Base-by-base conservation (phyloP, 2,329 filamentous ascomycete genomes). In the Pezicula neosporulosa region DNA sequence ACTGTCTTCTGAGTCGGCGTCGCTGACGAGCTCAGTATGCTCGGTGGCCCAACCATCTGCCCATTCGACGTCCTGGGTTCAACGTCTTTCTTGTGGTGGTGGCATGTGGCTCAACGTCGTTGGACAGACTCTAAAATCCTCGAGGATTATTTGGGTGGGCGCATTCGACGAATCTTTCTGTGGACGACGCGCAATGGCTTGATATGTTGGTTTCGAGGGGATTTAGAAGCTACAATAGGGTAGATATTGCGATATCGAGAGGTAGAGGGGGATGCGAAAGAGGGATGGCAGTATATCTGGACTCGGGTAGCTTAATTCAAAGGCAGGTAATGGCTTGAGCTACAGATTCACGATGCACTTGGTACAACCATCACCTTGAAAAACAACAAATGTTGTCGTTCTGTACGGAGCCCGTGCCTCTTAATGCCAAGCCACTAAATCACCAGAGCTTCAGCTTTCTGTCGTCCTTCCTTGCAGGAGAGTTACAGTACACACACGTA, bases 1-100 rank as follows among this genome's bases (percentile, higher is more conserved):
- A 76, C 69, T 52, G 75, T 72, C 69, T 80, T 80, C 67, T 81
- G 77, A 58, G 75, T 75, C 63, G 78, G 75, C 56, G 75, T 78
- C 60, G 74, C 72, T 58, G 77, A 78, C 66, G 75, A 71, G 68
- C 75, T 76, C 69, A 80, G 70, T 73, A 78, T 78, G 68, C 72
- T 68, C 57, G 66, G 56, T 62, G 64, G 63, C 54, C 62, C 65
- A 60, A 65, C 64, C 65, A 68, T 67, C 61, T 64, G 62, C 56
- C 66, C 64, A 66, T 66, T 33, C 58, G 56, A 58, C 49, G 54
- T 49, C 53, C 47, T 30, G 44, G 50, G 52, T 54, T 66, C 61
- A 66, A 59, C 52, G 53, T 43, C 50, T 44, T 57, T 56, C 47
- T 49, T 52, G 43, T 36, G 50, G 56, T 43, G 60, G 60, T 61